Conservation (phyloP, 345 rosid genomes). For the Salix udensis region DNA sequence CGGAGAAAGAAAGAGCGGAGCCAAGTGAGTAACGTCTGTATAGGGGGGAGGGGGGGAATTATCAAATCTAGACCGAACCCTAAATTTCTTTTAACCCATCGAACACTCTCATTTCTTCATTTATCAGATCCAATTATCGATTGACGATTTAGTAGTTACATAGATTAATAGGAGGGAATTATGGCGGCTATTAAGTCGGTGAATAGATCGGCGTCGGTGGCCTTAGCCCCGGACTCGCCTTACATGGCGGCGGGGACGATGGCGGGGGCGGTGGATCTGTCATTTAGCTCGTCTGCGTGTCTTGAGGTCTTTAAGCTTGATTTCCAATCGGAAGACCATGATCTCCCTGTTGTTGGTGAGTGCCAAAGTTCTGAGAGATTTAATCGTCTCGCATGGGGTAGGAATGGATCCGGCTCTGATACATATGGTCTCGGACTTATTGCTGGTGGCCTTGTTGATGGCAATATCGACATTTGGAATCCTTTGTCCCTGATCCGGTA, state of each 20-base stretch:
- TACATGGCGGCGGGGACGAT: constrained; percentile 99
- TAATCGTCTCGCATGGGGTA: constrained; percentile 91
- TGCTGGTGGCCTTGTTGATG: constrained; percentile 96
- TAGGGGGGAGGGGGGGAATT: background rate
- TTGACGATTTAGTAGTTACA: background rate
- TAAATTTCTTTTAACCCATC: background rate
- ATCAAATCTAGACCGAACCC: constrained; percentile 6
- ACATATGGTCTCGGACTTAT: constrained; percentile 72
- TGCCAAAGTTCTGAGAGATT: constrained; percentile 88
- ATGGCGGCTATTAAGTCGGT: constrained; percentile 96
- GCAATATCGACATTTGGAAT: constrained; percentile 85
- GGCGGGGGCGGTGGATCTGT: constrained; percentile 98
- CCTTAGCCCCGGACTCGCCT: constrained; percentile 88
- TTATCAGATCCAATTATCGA: constrained; percentile 5
- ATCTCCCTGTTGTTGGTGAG: constrained; percentile 71
- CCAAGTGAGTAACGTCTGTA: background rate
- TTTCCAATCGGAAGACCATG: constrained; percentile 87
- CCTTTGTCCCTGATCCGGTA: constrained; percentile 76
- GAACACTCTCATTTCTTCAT: background rate
- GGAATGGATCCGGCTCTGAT: constrained; percentile 79
- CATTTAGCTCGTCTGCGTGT: constrained; percentile 86
- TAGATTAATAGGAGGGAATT: background rate
- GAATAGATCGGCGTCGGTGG: constrained; percentile 90
- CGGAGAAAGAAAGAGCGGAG: background rate
- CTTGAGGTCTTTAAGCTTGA: constrained; percentile 97